Percentiles rank a stretch among this genome's conserved stretches.
phyloP scores from a whole-genome alignment of 108 stramenopile species.

The Skeletonema potamos region DNA sequence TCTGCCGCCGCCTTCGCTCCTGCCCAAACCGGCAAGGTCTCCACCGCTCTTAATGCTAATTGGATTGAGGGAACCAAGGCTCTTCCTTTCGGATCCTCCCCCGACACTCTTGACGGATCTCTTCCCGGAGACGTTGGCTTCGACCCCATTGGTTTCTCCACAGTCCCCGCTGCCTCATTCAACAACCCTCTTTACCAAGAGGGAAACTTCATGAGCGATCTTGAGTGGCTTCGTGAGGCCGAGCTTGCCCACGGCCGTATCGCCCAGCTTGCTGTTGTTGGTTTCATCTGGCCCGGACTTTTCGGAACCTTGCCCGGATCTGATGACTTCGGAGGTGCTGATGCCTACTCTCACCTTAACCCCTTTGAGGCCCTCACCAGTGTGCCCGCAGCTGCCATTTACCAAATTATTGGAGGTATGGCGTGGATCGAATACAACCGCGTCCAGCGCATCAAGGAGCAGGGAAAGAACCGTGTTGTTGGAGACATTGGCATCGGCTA shows the following conservation, averaged over 20 bases:
- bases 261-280: slow-evolving; percentile 94
- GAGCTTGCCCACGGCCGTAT: slow-evolving; percentile 98
- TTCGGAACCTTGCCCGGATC: slow-evolving; percentile 96
- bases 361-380: slow-evolving; percentile 83
- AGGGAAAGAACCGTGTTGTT: slow-evolving; percentile 69
- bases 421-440: slow-evolving; percentile 84
- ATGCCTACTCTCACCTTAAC: slow-evolving; percentile 93
- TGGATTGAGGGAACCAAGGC: slow-evolving; percentile 65
- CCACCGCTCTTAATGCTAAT: slow-evolving; percentile 28
- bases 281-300: slow-evolving; percentile 92
- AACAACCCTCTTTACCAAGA: slow-evolving; percentile 43
- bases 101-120: slow-evolving; percentile 89
- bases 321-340: slow-evolving; percentile 83
- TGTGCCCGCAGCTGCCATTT: slow-evolving; percentile 81
- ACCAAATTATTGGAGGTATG: slow-evolving; percentile 89
- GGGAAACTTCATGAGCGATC: slow-evolving; percentile 62
- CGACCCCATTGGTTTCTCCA: slow-evolving; percentile 96
- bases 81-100: slow-evolving; percentile 79
- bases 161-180: slow-evolving; percentile 75
- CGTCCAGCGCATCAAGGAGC: slow-evolving; percentile 79
- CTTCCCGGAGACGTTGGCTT: slow-evolving; percentile 94
- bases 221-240: slow-evolving; percentile 95
- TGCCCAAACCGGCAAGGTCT: slow-evolving; percentile 43
- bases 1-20: slow-evolving; percentile 51
- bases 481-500: slow-evolving; percentile 94